Conservation (phyloP, 352 stramenopile species). For the Pythium pectinolyticum region DNA sequence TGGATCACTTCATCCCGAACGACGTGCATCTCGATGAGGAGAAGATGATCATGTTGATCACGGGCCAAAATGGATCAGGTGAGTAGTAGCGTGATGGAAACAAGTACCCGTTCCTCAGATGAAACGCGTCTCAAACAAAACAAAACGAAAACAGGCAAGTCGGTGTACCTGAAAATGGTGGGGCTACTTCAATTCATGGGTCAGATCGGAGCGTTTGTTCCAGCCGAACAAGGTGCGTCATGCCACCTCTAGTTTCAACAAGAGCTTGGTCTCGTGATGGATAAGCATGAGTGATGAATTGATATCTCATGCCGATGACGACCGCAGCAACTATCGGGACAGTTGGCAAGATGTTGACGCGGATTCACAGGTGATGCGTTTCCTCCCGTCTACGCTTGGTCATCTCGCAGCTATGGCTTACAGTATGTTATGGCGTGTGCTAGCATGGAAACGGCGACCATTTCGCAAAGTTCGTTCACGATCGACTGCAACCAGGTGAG, state of each 20-base stretch:
- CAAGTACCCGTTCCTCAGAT: too few species aligned
- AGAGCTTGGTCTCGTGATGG: too few species aligned
- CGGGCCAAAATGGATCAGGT: constrained; percentile 87
- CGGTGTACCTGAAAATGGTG: constrained; percentile 85
- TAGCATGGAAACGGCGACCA: constrained; percentile 73
- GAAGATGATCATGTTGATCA: constrained; percentile 66
- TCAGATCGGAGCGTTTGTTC: constrained; percentile 83
- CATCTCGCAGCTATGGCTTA: background rate
- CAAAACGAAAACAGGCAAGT: too few species aligned
- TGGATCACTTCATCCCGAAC: constrained; percentile 85
- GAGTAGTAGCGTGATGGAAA: too few species aligned
- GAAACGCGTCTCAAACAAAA: too few species aligned
- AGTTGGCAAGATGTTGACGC: constrained; percentile 75
- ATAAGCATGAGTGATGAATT: too few species aligned
- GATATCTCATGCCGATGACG: background rate
- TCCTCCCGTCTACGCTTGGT: background rate
- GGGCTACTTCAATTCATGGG: constrained; percentile 83
- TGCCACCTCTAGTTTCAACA: background rate
- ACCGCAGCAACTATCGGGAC: constrained; percentile 66
- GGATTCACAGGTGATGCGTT: constrained; percentile 60
- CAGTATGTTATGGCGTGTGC: constrained; percentile 10
- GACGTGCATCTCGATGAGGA: constrained; percentile 49
- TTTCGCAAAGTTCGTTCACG: constrained; percentile 85
- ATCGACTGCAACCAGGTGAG: constrained; percentile 86
- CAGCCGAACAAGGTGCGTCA: constrained; percentile 60